Evolutionary conservation across 495 filamentous ascomycete species (phyloP).

Genomic region (Chaetomium cochliodes): DNA sequence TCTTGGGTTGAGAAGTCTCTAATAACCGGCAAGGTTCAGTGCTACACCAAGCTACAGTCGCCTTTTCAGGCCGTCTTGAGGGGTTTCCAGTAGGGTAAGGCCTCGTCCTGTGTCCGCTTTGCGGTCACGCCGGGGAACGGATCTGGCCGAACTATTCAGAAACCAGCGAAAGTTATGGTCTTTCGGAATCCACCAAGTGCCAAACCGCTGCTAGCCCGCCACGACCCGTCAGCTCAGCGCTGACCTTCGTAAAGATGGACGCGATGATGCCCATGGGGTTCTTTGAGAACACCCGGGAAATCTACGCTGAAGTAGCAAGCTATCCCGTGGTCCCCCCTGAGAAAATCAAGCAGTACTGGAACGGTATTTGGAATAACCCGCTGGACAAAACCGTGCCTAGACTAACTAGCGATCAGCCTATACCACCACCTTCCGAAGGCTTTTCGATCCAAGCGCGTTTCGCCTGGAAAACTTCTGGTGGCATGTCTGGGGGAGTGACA

Average conservation of each 20-base stretch:
- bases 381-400: not conserved
- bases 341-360: constrained; percentile 51
- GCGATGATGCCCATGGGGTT: constrained; percentile 37
- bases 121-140: not conserved
- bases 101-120: not conserved
- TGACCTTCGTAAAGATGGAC: constrained; percentile 21
- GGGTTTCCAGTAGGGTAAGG: not conserved
- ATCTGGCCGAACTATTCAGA: not conserved
- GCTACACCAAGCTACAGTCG: not conserved
- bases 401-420: constrained; percentile 41
- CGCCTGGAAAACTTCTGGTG: constrained; percentile 59
- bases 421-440: constrained; percentile 50
- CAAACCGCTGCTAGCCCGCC: constrained; percentile 2
- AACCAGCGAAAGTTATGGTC: constrained; percentile 3
- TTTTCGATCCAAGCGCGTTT: constrained; percentile 52
- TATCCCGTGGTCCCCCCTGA: constrained; percentile 48
- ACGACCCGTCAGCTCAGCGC: not conserved
- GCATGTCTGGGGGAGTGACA: constrained; percentile 55
- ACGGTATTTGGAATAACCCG: constrained; percentile 40
- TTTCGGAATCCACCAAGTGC: not conserved
- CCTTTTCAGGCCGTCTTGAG: not conserved
- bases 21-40: not conserved
- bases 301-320: constrained; percentile 49
- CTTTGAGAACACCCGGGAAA: constrained; percentile 45
- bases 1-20: not conserved